Percentiles rank a stretch among this genome's conserved stretches.
These are phyloP conservation scores for Wickerhamiella infanticola DNA, from an alignment of 1,139 yeast species.

Conservation along the genomic window DNA sequence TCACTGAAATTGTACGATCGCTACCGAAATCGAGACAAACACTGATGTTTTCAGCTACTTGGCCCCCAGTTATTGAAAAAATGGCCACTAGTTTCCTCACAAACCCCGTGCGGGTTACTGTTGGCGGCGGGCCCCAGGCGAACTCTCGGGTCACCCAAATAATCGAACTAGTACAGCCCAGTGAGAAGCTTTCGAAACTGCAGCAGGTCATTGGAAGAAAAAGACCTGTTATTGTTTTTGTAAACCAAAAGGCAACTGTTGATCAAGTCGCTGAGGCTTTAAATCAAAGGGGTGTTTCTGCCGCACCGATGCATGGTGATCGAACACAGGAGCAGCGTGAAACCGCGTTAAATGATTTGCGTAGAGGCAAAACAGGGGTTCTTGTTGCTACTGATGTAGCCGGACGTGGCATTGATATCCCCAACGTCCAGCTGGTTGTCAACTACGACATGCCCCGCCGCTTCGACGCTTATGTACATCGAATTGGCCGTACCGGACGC, in stretches of 20 bases:
- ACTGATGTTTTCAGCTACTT: slow-evolving; percentile 89
- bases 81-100: slow-evolving; percentile 46
- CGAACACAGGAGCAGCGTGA: slow-evolving; percentile 82
- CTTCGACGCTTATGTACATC: slow-evolving; percentile 75
- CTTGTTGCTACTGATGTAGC: slow-evolving; percentile 92
- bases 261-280: slow-evolving; percentile 46
- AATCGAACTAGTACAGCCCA: slow-evolving; percentile 35
- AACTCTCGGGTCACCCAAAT: slow-evolving; percentile 53
- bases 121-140: slow-evolving; percentile 49
- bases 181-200: not conserved
- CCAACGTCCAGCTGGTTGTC: slow-evolving; percentile 67
- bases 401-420: slow-evolving; percentile 89
- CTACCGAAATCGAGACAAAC: slow-evolving; percentile 39
- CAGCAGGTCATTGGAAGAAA: not conserved
- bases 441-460: slow-evolving; percentile 71
- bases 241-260: slow-evolving; percentile 58
- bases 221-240: slow-evolving; percentile 50
- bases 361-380: slow-evolving; percentile 43
- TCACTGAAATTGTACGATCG: slow-evolving; percentile 39
- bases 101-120: slow-evolving; percentile 46
- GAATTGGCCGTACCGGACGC: slow-evolving; percentile 94
- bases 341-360: slow-evolving; percentile 49
- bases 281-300: slow-evolving; percentile 31
- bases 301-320: slow-evolving; percentile 69
- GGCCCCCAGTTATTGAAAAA: slow-evolving; percentile 58